phyloP scores from a whole-genome alignment of 2,329 filamentous ascomycete genomes.

The Aspergillus sp. region DNA sequence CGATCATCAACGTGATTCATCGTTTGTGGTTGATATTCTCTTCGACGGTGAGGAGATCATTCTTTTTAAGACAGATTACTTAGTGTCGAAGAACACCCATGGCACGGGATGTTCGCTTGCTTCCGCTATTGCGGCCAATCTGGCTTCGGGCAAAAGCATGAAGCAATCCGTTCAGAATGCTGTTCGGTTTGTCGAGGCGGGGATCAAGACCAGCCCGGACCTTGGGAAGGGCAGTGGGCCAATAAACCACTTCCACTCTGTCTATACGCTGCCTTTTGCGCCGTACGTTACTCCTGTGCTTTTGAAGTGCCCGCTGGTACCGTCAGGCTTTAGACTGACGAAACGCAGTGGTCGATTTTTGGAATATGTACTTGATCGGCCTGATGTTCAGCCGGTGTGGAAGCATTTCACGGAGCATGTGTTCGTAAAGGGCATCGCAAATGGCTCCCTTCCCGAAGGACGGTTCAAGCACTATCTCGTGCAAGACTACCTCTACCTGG shows the following conservation, averaged over 20 bases:
- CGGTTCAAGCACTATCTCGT: conserved; percentile 83
- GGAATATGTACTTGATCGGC: conserved; percentile 68
- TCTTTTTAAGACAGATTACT: conserved; percentile 62
- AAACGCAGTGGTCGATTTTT: conserved; percentile 59
- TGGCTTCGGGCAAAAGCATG: conserved; percentile 45
- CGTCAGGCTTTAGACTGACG: conserved; percentile 19
- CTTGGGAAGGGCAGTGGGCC: conserved; percentile 55
- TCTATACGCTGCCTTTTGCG: conserved; percentile 52
- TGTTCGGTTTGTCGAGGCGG: conserved; percentile 53
- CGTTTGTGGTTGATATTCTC: conserved; percentile 69
- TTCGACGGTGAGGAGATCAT: conserved; percentile 53
- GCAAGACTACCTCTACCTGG: conserved; percentile 86
- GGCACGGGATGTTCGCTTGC: conserved; percentile 92
- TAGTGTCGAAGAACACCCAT: conserved; percentile 73
- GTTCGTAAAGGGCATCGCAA: conserved; percentile 69
- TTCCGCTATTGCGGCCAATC: conserved; percentile 59
- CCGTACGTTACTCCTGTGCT: conserved; percentile 34
- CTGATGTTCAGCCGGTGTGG: conserved; percentile 70
- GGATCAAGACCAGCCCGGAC: conserved; percentile 49
- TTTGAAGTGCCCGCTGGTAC: background rate
- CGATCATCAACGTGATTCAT: conserved; percentile 47
- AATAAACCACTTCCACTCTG: conserved; percentile 60
- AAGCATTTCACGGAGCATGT: conserved; percentile 67
- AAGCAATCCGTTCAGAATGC: conserved; percentile 46
- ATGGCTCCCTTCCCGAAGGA: conserved; percentile 63